Percentiles rank a stretch among this genome's conserved stretches.
phyloP scores from a whole-genome alignment of 352 stramenopile genomes.

The Phytophthora megakarya region DNA sequence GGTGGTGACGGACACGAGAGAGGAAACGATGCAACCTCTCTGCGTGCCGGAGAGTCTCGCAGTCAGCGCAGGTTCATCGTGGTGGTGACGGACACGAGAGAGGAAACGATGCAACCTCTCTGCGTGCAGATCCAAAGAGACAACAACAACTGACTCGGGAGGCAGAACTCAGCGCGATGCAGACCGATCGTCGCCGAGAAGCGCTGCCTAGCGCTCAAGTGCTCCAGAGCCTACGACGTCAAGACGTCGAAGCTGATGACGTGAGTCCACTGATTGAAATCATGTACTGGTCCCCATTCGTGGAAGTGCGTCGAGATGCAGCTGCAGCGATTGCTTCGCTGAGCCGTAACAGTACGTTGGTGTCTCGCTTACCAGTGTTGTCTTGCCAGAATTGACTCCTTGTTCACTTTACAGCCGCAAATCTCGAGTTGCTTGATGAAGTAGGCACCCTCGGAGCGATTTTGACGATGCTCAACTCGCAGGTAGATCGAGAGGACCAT shows the following conservation, averaged over 20 bases:
- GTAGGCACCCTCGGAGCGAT: constrained; percentile 74
- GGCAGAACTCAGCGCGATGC: constrained; percentile 24
- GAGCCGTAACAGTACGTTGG: constrained; percentile 64
- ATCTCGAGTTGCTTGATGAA: constrained; percentile 70
- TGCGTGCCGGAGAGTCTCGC: constrained; percentile 6
- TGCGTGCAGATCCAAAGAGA: constrained; percentile 29
- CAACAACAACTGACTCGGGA: constrained; percentile 33
- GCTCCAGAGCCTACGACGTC: constrained; percentile 38
- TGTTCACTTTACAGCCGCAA: constrained; percentile 46
- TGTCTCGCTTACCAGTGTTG: background rate
- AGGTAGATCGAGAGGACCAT: constrained; percentile 56
- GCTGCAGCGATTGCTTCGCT: constrained; percentile 76
- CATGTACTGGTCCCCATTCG: constrained; percentile 86
- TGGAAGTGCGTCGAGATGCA: constrained; percentile 80
- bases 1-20: constrained; percentile 10
- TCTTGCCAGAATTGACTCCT: too few species aligned
- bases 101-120: background rate
- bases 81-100: constrained; percentile 10
- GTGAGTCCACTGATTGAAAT: constrained; percentile 83
- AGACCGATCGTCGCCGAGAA: constrained; percentile 25
- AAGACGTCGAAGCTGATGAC: constrained; percentile 70
- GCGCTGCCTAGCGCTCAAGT: constrained; percentile 36
- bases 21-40: background rate
- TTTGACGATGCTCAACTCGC: constrained; percentile 69
- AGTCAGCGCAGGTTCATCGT: constrained; percentile 5